Base-by-base conservation (phyloP, 345 rosid genomes). In the Hibiscus syriacus region DNA sequence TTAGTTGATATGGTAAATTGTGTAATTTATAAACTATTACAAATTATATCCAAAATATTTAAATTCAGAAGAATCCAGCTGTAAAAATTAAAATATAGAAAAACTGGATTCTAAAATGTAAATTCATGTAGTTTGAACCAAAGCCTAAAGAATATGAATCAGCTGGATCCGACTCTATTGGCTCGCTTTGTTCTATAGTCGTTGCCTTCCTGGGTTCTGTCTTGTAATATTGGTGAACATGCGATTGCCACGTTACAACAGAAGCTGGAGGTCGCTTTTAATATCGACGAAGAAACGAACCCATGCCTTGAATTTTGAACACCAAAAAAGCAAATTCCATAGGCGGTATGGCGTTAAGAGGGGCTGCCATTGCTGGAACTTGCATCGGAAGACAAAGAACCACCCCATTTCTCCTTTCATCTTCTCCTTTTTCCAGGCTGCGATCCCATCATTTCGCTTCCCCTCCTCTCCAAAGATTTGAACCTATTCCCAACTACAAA, bases 321-420 rank as follows among this genome's bases (percentile, higher is more conserved):
- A 0, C 41, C 16, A 43, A n/a, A n/a, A n/a, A 11, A 36, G 14
- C 39, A 61, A n/a, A 20, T 19, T 11, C 30, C 3, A 17, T 11
- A 48, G 29, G 26, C 63, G 22, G 36, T 56, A 85, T 86, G 92
- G 90, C 92, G 19, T 70, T 77, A 73, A 81, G 84, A 72, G 87
- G 84, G 73, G 82, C 74, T 20, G 83, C 82, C 4, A 56, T 76
- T 69, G 79, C 80, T 10, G 62, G 76, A 71, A 78, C 70, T 12
- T 78, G 78, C 56, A 63, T 80, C 50, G 85, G 74, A 79, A 80
- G 83, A 34, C 84, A 74, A 60, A 78, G 73, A 68, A 61, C 57
- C 69, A 78, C 36, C 55, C 66, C 43, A 7, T 77, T 65, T 67
- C 22, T 65, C 29, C 69, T 54, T 22, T 69, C 82, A 17, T n/a